Conservation (phyloP, 1,284 basidiomycete species). For the Cryptococcus maquisensis region DNA sequence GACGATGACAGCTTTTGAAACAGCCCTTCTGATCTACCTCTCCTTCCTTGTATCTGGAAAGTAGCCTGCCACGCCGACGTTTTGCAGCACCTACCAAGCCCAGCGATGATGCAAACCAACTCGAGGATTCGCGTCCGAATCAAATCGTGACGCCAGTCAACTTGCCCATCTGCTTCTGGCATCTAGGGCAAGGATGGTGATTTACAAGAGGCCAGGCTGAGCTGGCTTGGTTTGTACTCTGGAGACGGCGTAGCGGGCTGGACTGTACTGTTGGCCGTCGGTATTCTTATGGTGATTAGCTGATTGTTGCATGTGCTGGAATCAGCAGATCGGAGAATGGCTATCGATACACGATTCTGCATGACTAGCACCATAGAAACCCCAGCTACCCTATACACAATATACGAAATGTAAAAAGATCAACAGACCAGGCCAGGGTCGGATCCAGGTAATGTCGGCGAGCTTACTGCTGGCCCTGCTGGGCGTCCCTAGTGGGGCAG, state of each 20-base stretch:
- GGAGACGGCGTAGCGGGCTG: neutral
- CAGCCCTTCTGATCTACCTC: neutral
- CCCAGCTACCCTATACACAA: too few species aligned
- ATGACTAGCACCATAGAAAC: too few species aligned
- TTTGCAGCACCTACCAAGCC: neutral
- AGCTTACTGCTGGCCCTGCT: too few species aligned
- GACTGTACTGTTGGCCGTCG: neutral
- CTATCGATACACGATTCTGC: too few species aligned
- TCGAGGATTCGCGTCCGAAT: conserved; percentile 33
- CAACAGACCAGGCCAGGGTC: too few species aligned
- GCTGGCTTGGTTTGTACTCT: conserved; percentile 14
- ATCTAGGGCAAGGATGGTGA: conserved; percentile 26
- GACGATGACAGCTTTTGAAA: neutral
- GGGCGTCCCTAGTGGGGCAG: conserved; percentile 20
- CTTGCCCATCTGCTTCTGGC: conserved; percentile 10
- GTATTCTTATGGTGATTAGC: neutral
- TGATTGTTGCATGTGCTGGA: neutral
- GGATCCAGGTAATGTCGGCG: too few species aligned
- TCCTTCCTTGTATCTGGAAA: neutral
- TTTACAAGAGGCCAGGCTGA: conserved; percentile 43
- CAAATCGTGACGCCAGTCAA: conserved; percentile 16
- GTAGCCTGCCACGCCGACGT: neutral
- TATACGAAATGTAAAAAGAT: too few species aligned
- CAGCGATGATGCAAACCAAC: conserved; percentile 38
- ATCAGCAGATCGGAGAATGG: too few species aligned